Evolutionary conservation across 176 grass and related monocot genomes (phyloP).

Genomic region (Zoysia pacifica): DNA sequence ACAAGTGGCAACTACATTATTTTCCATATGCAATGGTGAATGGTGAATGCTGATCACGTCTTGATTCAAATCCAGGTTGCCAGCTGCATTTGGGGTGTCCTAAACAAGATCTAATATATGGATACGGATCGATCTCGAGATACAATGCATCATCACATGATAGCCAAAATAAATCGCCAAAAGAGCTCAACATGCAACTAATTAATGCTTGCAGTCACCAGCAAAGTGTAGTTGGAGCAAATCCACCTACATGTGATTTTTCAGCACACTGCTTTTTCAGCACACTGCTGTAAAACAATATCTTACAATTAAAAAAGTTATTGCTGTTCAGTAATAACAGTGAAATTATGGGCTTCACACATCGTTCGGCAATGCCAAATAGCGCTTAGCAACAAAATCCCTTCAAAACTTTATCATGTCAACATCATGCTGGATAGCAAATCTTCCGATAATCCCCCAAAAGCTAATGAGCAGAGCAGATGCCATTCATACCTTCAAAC

Average conservation of each 20-base stretch:
- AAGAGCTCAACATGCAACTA: constrained; percentile 27
- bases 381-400: not conserved
- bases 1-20: constrained; percentile 18
- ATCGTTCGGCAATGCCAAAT: not conserved
- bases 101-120: constrained; percentile 39
- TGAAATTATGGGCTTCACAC: not conserved
- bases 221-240: not conserved
- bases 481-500: constrained; percentile 1
- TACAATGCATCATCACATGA: constrained; percentile 23
- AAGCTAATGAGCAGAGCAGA: constrained; percentile 5
- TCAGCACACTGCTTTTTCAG: not conserved
- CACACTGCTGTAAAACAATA: not conserved
- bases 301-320: not conserved
- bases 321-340: not conserved
- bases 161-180: not conserved
- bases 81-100: constrained; percentile 31
- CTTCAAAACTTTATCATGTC: not conserved
- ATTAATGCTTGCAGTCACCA: not conserved
- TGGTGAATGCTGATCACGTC: constrained; percentile 36
- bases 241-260: too few relatives aligned
- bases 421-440: constrained; percentile 28
- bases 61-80: constrained; percentile 29
- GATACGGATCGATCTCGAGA: constrained; percentile 38
- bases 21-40: constrained; percentile 21
- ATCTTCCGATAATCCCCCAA: constrained; percentile 7